Conservation (phyloP, 345 rosid species). For the Gossypium thurberi region DNA sequence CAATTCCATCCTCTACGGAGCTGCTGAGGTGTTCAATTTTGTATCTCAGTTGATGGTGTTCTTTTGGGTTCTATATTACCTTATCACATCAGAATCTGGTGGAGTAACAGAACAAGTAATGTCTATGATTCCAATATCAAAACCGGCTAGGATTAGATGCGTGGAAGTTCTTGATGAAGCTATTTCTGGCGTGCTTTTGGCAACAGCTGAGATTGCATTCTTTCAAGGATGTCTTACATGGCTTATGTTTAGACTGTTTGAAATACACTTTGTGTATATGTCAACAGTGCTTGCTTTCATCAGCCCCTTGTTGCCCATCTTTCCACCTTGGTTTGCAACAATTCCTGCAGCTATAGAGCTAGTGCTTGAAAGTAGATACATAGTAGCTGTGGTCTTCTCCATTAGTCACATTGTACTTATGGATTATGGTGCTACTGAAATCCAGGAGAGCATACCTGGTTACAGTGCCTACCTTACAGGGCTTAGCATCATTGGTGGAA, state of each 20-base stretch:
- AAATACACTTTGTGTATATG: slow-evolving; percentile 81
- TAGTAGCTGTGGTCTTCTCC: slow-evolving; percentile 52
- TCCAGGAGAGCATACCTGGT: slow-evolving; percentile 89
- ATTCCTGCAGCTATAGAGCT: slow-evolving; percentile 75
- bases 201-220: slow-evolving; percentile 85
- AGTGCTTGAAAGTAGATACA: slow-evolving; percentile 64
- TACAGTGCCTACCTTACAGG: slow-evolving; percentile 77
- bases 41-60: slow-evolving; percentile 76
- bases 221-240: slow-evolving; percentile 96
- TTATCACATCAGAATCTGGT: slow-evolving; percentile 89
- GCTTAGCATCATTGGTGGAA: slow-evolving; percentile 95
- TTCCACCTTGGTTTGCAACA: slow-evolving; percentile 85
- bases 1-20: slow-evolving; percentile 68
- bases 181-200: slow-evolving; percentile 81
- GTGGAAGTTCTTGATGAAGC: slow-evolving; percentile 88
- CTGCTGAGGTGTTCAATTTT: slow-evolving; percentile 89
- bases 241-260: slow-evolving; percentile 75
- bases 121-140: slow-evolving; percentile 75
- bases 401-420: slow-evolving; percentile 67
- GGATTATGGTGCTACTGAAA: slow-evolving; percentile 80
- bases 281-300: slow-evolving; percentile 75
- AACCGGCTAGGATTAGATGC: slow-evolving; percentile 50
- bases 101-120: slow-evolving; percentile 93
- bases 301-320: slow-evolving; percentile 72
- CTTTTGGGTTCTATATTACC: slow-evolving; percentile 76